These are phyloP conservation scores for Ogataea henricii DNA, from an alignment of 805 yeast species.

Conservation along the genomic window DNA sequence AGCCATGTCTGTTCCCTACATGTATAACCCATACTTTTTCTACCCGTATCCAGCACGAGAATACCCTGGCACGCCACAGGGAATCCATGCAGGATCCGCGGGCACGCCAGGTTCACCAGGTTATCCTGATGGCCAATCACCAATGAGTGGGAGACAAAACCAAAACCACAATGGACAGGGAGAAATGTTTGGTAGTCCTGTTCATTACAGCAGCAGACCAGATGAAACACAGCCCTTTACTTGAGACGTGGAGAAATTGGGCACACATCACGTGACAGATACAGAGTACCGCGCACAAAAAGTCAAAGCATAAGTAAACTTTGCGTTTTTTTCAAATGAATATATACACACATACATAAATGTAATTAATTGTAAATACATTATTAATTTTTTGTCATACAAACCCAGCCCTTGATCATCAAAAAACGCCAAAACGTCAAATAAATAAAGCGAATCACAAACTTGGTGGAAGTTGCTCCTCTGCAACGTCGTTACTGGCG, in stretches of 20 bases:
- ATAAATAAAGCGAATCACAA: conserved; percentile 21
- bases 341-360: neutral
- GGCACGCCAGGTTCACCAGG: neutral
- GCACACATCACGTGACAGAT: neutral
- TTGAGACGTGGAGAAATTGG: neutral
- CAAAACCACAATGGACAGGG: conserved; percentile 1
- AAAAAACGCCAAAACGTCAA: neutral
- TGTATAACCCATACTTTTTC: conserved; percentile 25
- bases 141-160: neutral
- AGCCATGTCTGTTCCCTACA: conserved; percentile 18
- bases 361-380: conserved; percentile 1
- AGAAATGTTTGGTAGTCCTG: neutral
- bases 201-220: neutral
- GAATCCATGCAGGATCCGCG: neutral
- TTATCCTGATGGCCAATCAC: neutral
- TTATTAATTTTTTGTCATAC: conserved; percentile 1
- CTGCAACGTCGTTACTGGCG: conserved; percentile 10
- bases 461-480: conserved; percentile 37
- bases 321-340: neutral
- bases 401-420: neutral
- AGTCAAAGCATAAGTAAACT: neutral
- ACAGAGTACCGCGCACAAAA: neutral
- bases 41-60: conserved; percentile 21
- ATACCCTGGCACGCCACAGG: neutral
- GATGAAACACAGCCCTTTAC: neutral